A percentile compares a stretch with the other conserved stretches of the same genome.
phyloP scores from a whole-genome alignment of 192 early-diverging fungal species.

The Umbelopsis isabellina region DNA sequence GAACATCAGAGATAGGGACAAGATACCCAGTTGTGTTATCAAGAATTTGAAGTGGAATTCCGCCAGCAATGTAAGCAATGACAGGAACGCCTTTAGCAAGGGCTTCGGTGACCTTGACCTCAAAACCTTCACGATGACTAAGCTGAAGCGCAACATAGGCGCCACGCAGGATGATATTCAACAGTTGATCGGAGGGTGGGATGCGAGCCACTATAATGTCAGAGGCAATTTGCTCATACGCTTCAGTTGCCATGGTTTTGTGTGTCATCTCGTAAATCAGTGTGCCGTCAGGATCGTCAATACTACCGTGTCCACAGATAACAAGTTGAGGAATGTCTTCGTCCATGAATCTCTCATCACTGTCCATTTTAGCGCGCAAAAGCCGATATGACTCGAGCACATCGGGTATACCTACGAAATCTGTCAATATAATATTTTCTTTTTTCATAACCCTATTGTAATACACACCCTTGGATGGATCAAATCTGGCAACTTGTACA shows the following conservation, averaged over 20 bases:
- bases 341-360: conserved; percentile 40
- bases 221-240: conserved; percentile 53
- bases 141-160: conserved; percentile 77
- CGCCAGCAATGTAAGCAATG: conserved; percentile 63
- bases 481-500: conserved; percentile 82
- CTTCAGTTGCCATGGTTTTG: conserved; percentile 44
- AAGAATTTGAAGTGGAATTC: conserved; percentile 82
- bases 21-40: conserved; percentile 71
- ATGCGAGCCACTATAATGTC: conserved; percentile 68
- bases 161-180: conserved; percentile 72
- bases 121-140: conserved; percentile 82
- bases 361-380: conserved; percentile 60
- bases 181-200: conserved; percentile 79
- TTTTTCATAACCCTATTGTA: neutral
- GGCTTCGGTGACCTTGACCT: conserved; percentile 84
- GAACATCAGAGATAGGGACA: conserved; percentile 61
- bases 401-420: conserved; percentile 59
- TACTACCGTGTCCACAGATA: conserved; percentile 75
- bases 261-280: conserved; percentile 65
- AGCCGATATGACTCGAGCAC: conserved; percentile 69
- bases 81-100: conserved; percentile 64
- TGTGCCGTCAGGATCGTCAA: conserved; percentile 85
- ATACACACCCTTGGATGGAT: conserved; percentile 76
- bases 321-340: conserved; percentile 70
- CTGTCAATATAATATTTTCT: neutral